Evolutionary conservation across 192 early-diverging fungal genomes (phyloP).

Genomic region (Gonapodya sp.): DNA sequence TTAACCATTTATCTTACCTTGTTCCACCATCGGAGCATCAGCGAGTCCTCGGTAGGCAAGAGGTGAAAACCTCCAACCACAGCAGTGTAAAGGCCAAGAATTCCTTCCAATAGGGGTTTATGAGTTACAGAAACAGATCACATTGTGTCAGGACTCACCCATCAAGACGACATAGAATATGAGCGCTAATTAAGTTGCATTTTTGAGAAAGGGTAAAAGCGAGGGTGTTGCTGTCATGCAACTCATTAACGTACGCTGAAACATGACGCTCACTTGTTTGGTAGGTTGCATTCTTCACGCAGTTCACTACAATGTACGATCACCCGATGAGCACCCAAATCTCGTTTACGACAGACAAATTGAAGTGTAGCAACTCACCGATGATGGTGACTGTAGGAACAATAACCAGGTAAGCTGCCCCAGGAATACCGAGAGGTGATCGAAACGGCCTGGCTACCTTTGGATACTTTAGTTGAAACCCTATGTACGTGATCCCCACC

Average conservation of each 20-base stretch:
- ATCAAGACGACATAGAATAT: background rate
- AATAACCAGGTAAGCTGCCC: background rate
- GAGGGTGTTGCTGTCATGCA: background rate
- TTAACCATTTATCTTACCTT: background rate
- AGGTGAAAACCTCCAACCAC: background rate
- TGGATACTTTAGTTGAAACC: constrained; percentile 14
- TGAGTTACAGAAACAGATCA: background rate
- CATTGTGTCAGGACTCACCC: background rate
- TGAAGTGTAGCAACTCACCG: background rate
- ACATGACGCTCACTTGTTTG: background rate
- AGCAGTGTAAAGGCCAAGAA: background rate
- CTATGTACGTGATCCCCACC: constrained; percentile 16
- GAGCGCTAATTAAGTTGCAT: background rate
- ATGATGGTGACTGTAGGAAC: background rate
- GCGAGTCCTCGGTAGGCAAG: background rate
- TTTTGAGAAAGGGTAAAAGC: no score
- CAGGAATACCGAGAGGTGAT: constrained; percentile 13
- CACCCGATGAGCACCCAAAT: background rate
- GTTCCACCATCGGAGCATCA: background rate
- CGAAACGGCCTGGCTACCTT: constrained; percentile 17
- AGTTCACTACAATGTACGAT: no score
- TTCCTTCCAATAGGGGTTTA: background rate
- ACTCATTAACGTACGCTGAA: background rate
- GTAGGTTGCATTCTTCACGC: background rate
- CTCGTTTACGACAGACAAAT: background rate